Base-by-base conservation (phyloP, 2,329 filamentous ascomycete species). In the Phyllosticta ampelicida region DNA sequence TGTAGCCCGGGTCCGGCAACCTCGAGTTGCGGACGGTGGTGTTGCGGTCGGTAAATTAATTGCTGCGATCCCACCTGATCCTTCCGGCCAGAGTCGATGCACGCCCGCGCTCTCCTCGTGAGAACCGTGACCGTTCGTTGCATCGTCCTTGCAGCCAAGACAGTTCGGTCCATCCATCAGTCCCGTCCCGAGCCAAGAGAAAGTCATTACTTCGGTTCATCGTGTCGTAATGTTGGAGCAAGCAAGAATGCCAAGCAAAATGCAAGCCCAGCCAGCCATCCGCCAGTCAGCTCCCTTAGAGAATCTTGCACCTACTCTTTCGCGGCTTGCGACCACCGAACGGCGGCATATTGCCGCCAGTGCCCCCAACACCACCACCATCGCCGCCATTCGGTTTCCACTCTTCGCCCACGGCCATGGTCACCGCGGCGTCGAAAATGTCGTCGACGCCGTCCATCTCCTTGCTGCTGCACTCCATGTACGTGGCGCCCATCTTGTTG, bases 401-500 rank as follows among this genome's bases (percentile, higher is more conserved):
- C 62, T 73, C 89, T 67, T 90, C 89, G 64, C 86, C 84, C 26
- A 99, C 89, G 29, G 94, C 90, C 55, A 88, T 92, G 67, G 91
- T 84, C 70, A 99, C 91, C 58, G 94, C 94, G 62, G 84, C 80
- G 72, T 95, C 87, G 74, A 99, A 99, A 69, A 97, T 94, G 68
- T 97, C 92, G 71, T 97, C 90, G 51, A 99, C 92, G 59, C 94
- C 94, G 56, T 81, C 84, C 86, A 95, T 94, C 75, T 96, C 94
- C 76, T 97, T 97, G 74, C 90, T 95, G 71, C 90, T 96, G 80
- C 94, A 99, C 77, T 99, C 94, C 83, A 96, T 92, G 77, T 99
- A 99, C 68, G 86, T 81, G 11, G 94, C 94, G 62, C 86, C 85
- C 94, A 99, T 99, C 76, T 92, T 94, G 68, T 86, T 83, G 58